These are phyloP conservation scores for Trametes hirsuta DNA, from an alignment of 1,284 basidiomycete species.

Conservation along the genomic window DNA sequence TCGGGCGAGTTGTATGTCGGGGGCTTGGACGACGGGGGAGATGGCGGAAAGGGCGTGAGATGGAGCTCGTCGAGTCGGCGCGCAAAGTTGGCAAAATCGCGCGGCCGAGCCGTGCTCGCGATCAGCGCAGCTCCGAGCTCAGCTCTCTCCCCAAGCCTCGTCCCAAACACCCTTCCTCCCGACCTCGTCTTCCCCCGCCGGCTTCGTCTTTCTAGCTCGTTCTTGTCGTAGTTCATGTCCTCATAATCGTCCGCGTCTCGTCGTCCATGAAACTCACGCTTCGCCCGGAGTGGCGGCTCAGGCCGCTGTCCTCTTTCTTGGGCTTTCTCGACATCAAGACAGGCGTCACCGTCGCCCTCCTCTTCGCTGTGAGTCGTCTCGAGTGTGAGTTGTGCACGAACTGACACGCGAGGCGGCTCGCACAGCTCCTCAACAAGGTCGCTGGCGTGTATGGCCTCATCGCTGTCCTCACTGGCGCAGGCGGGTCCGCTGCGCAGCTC, in stretches of 20 bases:
- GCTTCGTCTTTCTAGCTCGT: conserved; percentile 4
- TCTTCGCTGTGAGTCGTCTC: conserved; percentile 70
- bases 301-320: conserved; percentile 82
- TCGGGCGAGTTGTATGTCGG: neutral
- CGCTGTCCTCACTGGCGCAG: conserved; percentile 83
- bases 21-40: conserved; percentile 3
- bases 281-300: conserved; percentile 77
- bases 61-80: conserved; percentile 8
- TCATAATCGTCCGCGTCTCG: conserved; percentile 13
- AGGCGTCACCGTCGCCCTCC: conserved; percentile 81
- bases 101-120: neutral
- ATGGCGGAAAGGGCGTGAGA: conserved; percentile 21
- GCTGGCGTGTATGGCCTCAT: conserved; percentile 97
- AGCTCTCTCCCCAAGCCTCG: neutral
- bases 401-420: conserved; percentile 14
- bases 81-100: conserved; percentile 14
- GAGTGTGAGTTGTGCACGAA: conserved; percentile 13
- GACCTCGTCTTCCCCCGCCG: neutral
- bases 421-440: conserved; percentile 94
- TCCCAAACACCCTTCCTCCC: conserved; percentile 8
- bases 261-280: conserved; percentile 73
- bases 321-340: conserved; percentile 89
- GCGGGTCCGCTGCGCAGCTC: conserved; percentile 89
- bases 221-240: conserved; percentile 24
- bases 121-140: conserved; percentile 3